Evolutionary conservation across 1,284 basidiomycete species (phyloP).

Genomic region (Grifola frondosa): DNA sequence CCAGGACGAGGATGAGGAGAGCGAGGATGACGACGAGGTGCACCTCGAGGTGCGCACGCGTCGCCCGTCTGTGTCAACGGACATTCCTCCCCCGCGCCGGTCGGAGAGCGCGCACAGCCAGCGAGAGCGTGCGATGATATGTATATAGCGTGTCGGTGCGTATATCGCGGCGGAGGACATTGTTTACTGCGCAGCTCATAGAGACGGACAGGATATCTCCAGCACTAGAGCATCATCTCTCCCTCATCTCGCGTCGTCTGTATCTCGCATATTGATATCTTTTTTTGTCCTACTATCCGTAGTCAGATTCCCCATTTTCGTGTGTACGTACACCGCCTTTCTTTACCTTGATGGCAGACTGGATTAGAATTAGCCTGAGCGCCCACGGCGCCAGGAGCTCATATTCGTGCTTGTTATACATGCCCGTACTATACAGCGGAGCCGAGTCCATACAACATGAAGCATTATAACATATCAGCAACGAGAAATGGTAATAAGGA

Average conservation of each 20-base stretch:
- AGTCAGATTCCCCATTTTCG: conserved; percentile 2
- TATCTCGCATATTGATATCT: conserved; percentile 1
- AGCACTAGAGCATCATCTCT: conserved; percentile 1
- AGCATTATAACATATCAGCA: conserved; percentile 9
- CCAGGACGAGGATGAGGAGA: conserved; percentile 37
- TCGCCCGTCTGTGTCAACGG: conserved; percentile 25
- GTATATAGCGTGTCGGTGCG: conserved; percentile 18
- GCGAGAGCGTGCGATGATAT: conserved; percentile 23
- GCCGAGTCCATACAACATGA: conserved; percentile 1
- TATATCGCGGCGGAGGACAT: conserved; percentile 15
- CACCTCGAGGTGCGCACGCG: conserved; percentile 32
- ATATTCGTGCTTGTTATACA: conserved; percentile 26
- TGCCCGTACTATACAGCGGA: conserved; percentile 25
- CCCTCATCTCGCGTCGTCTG: conserved; percentile 1
- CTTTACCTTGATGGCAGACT: conserved; percentile 2
- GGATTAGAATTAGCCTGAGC: conserved; percentile 23
- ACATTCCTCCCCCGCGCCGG: conserved; percentile 21
- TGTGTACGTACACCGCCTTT: background rate
- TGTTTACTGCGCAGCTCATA: conserved; percentile 17
- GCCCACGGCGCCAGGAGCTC: conserved; percentile 19
- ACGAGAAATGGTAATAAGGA: conserved; percentile 12
- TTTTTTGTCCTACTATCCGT: conserved; percentile 2
- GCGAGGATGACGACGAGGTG: conserved; percentile 26
- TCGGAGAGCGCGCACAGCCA: conserved; percentile 18
- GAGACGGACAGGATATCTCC: conserved; percentile 19